Conservation (phyloP, 106 monocot species). For the Allium sativum region DNA sequence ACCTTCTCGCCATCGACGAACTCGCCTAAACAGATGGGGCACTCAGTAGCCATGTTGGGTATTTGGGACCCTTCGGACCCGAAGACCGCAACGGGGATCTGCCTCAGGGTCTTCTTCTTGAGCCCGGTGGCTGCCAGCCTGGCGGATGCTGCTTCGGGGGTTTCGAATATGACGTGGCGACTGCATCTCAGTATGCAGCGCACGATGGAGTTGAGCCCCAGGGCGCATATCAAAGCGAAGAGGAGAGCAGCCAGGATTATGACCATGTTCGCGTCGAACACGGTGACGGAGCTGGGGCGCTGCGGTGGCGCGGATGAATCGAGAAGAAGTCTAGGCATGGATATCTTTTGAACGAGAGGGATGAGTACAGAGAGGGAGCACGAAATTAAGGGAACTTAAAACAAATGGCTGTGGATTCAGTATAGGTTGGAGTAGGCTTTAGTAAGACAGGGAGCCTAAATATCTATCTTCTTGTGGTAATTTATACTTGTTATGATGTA, state of each 20-base stretch:
- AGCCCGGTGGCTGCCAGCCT: slow-evolving; percentile 17
- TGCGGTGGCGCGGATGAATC: background rate
- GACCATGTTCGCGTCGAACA: slow-evolving; percentile 30
- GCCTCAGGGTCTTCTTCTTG: slow-evolving; percentile 25
- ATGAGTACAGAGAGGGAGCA: background rate
- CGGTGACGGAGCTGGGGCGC: background rate
- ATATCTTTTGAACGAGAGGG: background rate
- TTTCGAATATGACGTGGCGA: slow-evolving; percentile 21
- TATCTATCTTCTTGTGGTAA: background rate
- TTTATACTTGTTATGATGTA: background rate
- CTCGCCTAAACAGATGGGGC: slow-evolving; percentile 45
- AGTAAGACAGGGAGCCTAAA: background rate
- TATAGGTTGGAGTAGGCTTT: background rate
- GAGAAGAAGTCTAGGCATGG: background rate
- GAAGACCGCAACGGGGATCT: slow-evolving; percentile 30
- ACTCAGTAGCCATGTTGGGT: slow-evolving; percentile 13
- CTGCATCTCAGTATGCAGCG: slow-evolving; percentile 36
- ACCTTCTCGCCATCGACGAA: slow-evolving; percentile 39
- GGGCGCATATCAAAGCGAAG: slow-evolving; percentile 39
- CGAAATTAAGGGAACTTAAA: background rate
- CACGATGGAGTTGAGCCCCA: slow-evolving; percentile 38
- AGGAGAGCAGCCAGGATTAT: slow-evolving; percentile 44
- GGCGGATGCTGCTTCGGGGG: slow-evolving; percentile 5
- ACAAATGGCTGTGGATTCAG: background rate
- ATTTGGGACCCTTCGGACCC: background rate